Conservation (phyloP, 352 stramenopile species). For the Pilasporangium apinafurcum region DNA sequence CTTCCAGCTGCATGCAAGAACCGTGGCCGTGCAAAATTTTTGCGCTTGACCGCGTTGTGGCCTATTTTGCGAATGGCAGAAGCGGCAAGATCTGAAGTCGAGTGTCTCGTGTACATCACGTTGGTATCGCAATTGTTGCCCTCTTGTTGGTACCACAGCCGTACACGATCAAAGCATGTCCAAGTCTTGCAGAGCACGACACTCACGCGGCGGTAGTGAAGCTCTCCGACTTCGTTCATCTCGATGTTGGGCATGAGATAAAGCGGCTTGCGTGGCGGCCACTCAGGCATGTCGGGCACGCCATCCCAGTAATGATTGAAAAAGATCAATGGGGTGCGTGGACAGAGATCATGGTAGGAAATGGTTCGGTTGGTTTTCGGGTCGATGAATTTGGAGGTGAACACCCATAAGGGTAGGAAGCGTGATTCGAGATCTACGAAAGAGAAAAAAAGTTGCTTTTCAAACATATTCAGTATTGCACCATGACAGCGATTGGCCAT, state of each 20-base stretch:
- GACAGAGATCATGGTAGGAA: constrained; percentile 55
- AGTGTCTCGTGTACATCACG: constrained; percentile 51
- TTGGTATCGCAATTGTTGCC: constrained; percentile 17
- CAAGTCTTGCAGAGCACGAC: constrained; percentile 57
- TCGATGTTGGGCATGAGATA: constrained; percentile 47
- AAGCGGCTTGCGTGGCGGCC: constrained; percentile 27
- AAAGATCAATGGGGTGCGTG: constrained; percentile 38
- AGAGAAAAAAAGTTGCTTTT: background rate
- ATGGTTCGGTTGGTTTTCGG: constrained; percentile 7
- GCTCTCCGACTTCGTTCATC: constrained; percentile 41
- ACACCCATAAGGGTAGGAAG: constrained; percentile 20
- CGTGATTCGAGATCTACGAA: constrained; percentile 20
- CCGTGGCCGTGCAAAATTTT: constrained; percentile 28
- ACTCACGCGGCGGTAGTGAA: constrained; percentile 43
- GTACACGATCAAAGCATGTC: constrained; percentile 30
- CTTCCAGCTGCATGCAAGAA: constrained; percentile 49
- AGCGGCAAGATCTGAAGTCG: constrained; percentile 26
- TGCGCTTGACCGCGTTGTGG: constrained; percentile 10
- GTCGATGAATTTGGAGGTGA: constrained; percentile 18
- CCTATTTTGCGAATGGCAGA: constrained; percentile 9
- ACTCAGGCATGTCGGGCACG: constrained; percentile 5
- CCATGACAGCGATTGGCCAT: constrained; percentile 1
- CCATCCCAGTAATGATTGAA: constrained; percentile 56
- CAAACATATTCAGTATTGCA: background rate
- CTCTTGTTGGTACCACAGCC: constrained; percentile 39